Conservation (phyloP, 768 basidiomycete species). For the Postia placenta region DNA sequence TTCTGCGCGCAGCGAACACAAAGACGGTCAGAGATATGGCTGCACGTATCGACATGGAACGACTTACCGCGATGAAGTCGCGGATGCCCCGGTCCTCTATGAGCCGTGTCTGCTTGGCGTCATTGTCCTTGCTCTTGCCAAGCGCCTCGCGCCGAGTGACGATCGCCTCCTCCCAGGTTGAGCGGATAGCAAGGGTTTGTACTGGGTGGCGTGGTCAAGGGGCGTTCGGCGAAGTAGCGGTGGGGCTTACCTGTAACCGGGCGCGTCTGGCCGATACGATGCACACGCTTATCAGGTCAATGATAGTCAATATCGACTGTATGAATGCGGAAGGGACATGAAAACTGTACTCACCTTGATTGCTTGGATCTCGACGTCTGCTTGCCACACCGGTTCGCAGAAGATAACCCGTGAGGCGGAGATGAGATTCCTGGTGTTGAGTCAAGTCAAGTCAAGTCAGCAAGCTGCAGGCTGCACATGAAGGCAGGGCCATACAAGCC, state of each 20-base stretch:
- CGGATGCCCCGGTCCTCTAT: constrained; percentile 72
- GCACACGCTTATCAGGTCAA: too few species aligned
- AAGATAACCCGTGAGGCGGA: constrained; percentile 86
- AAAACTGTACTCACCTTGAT: constrained; percentile 67
- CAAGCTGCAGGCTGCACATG: too few species aligned
- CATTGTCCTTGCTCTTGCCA: constrained; percentile 36
- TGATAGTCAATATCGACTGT: too few species aligned
- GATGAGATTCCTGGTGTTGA: constrained; percentile 62
- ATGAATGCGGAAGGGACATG: too few species aligned
- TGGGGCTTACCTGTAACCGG: constrained; percentile 49
- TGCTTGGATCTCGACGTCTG: constrained; percentile 86
- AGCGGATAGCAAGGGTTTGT: constrained; percentile 74
- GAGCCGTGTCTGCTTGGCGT: constrained; percentile 29
- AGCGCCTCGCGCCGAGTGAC: constrained; percentile 51
- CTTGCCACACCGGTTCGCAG: constrained; percentile 88
- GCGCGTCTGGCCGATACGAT: constrained; percentile 82
- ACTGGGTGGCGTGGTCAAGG: constrained; percentile 37
- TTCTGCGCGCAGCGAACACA: too few species aligned
- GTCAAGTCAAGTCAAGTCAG: too few species aligned
- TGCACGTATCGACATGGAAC: too few species aligned
- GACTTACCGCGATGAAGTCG: constrained; percentile 60
- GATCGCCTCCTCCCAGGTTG: constrained; percentile 78
- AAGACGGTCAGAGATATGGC: too few species aligned
- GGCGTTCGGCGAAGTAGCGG: neutral
- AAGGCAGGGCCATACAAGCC: too few species aligned